Evolutionary conservation across 176 grass and related monocot species (phyloP).

Genomic region (Elaeis guineensis): DNA sequence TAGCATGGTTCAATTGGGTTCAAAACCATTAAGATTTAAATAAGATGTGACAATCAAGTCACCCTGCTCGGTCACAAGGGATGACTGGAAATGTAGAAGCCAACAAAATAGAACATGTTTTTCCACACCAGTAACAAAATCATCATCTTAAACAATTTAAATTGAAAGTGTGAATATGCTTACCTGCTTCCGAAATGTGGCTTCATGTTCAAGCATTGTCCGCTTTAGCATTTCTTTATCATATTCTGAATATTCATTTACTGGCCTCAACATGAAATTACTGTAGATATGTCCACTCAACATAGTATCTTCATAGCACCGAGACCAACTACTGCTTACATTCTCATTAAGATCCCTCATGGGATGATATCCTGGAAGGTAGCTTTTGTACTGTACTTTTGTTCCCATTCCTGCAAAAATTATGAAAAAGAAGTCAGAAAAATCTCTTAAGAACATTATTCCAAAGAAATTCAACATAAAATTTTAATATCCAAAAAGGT

Average conservation of each 20-base stretch:
- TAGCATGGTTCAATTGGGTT: no score
- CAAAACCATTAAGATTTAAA: no score
- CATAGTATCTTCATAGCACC: constrained; percentile 46
- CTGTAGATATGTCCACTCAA: constrained; percentile 26
- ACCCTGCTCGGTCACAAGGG: no score
- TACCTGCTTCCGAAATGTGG: constrained; percentile 82
- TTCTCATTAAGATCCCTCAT: constrained; percentile 31
- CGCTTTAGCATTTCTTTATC: constrained; percentile 74
- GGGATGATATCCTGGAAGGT: constrained; percentile 42
- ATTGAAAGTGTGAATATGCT: constrained; percentile 12
- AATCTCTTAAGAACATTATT: no score
- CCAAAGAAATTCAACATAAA: no score
- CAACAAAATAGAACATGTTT: no score
- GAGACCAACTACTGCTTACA: constrained; percentile 27
- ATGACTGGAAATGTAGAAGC: no score
- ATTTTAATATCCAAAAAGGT: no score
- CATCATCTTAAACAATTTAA: not conserved
- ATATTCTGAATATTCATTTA: constrained; percentile 35
- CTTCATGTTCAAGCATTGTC: constrained; percentile 87
- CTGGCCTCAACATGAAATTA: constrained; percentile 27
- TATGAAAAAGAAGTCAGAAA: no score
- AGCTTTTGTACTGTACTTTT: constrained; percentile 55
- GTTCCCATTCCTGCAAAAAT: constrained; percentile 42
- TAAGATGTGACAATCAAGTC: no score
- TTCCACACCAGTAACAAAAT: not conserved